Evolutionary conservation across 2,329 filamentous ascomycete species (phyloP).

Genomic region (Colletotrichum sidae): DNA sequence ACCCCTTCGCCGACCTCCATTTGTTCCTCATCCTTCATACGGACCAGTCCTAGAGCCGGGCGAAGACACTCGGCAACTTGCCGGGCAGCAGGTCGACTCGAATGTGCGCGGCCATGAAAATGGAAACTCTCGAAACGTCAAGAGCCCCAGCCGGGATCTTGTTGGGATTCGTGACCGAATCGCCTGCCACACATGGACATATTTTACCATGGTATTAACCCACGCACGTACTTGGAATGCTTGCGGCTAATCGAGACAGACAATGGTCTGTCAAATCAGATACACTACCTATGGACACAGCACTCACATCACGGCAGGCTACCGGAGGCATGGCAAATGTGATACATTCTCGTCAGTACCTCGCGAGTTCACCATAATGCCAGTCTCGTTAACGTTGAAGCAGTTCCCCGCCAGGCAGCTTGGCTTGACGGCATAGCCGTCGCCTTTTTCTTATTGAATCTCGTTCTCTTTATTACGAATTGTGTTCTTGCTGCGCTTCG

Average conservation of each 20-base stretch:
- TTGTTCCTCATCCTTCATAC: conserved; percentile 30
- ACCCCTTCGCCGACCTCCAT: conserved; percentile 29
- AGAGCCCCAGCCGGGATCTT: conserved; percentile 40
- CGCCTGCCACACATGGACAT: conserved; percentile 75
- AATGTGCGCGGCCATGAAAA: conserved; percentile 47
- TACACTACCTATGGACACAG: conserved; percentile 22
- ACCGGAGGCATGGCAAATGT: conserved; percentile 68
- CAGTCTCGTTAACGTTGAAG: conserved; percentile 66
- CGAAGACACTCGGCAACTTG: conserved; percentile 11
- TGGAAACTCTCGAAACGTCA: conserved; percentile 46
- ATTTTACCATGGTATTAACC: conserved; percentile 71
- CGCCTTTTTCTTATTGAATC: conserved; percentile 72
- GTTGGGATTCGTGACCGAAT: conserved; percentile 63
- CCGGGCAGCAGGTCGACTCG: conserved; percentile 37
- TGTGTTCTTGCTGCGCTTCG: conserved; percentile 73
- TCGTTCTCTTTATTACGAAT: conserved; percentile 72
- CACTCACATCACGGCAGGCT: conserved; percentile 50
- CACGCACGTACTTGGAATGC: not conserved
- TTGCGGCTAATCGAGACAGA: conserved; percentile 41
- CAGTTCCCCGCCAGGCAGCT: conserved; percentile 63
- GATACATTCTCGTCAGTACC: conserved; percentile 61
- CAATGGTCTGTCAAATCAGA: conserved; percentile 44
- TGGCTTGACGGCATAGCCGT: conserved; percentile 71
- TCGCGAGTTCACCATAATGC: conserved; percentile 61
- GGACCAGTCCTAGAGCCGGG: conserved; percentile 16